A percentile compares a stretch with the other conserved stretches of the same genome.
Evolutionary conservation across 2,329 filamentous ascomycete genomes (phyloP).

Genomic region (Aspergillus terreus): DNA sequence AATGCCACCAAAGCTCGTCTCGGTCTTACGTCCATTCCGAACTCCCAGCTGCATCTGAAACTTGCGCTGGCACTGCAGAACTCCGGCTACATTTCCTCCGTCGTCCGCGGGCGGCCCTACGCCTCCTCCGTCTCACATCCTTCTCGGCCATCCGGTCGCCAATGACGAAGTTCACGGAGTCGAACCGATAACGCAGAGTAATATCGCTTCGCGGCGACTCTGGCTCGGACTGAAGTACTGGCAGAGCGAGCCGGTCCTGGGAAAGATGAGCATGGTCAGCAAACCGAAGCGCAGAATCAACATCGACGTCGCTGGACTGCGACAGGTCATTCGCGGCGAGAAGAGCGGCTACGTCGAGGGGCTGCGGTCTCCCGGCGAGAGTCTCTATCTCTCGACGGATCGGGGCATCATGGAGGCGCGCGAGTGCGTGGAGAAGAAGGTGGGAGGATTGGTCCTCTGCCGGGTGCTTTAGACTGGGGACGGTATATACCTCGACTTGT

Average conservation of each 20-base stretch:
- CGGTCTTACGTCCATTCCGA: slow-evolving; percentile 76
- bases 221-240: slow-evolving; percentile 92
- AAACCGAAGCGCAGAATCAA: slow-evolving; percentile 72
- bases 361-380: slow-evolving; percentile 72
- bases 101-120: slow-evolving; percentile 69
- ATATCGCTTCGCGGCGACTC: slow-evolving; percentile 69
- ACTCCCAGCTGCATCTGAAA: slow-evolving; percentile 74
- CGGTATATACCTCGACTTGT: slow-evolving; percentile 6
- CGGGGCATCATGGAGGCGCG: slow-evolving; percentile 74
- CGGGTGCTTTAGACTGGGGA: slow-evolving; percentile 46
- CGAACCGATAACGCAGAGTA: slow-evolving; percentile 61
- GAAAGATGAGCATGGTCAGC: slow-evolving; percentile 62
- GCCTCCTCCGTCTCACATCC: slow-evolving; percentile 52
- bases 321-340: slow-evolving; percentile 65
- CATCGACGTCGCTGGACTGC: slow-evolving; percentile 60
- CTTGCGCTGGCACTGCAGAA: slow-evolving; percentile 75
- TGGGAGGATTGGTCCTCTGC: slow-evolving; percentile 78
- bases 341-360: slow-evolving; percentile 66
- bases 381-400: slow-evolving; percentile 74
- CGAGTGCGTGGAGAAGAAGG: slow-evolving; percentile 74
- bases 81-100: slow-evolving; percentile 74
- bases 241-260: slow-evolving; percentile 75
- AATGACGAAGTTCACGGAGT: slow-evolving; percentile 33
- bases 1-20: slow-evolving; percentile 83
- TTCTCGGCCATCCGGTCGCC: slow-evolving; percentile 49